A percentile compares a stretch with the other conserved stretches of the same genome.
Evolutionary conservation across 2,329 filamentous ascomycete genomes (phyloP).

Genomic region (Arthrobotrys sphaeroides): DNA sequence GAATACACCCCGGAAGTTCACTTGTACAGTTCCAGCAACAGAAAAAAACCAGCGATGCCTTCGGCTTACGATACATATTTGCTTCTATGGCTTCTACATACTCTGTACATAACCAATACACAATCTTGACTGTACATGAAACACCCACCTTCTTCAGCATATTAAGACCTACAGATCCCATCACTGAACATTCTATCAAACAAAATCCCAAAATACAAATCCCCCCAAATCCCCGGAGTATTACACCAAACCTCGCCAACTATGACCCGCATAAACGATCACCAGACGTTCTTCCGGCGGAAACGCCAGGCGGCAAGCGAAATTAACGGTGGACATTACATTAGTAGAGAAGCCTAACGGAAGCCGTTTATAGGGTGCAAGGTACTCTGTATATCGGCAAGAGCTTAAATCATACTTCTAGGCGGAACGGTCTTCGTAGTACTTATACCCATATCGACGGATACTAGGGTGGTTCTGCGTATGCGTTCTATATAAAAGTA

Average conservation of each 20-base stretch:
- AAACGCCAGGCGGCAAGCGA: not conserved
- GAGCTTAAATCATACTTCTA: too few relatives aligned
- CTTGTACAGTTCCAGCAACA: not conserved
- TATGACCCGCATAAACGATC: not conserved
- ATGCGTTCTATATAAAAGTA: too few relatives aligned
- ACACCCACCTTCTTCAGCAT: not conserved
- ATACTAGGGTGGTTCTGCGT: too few relatives aligned
- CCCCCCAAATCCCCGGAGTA: not conserved
- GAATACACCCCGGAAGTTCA: not conserved
- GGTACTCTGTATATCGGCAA: too few relatives aligned
- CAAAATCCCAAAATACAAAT: not conserved
- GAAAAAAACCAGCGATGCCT: not conserved
- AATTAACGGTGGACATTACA: not conserved
- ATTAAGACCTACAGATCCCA: not conserved
- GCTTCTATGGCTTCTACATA: not conserved
- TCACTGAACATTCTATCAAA: not conserved
- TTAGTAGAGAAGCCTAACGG: not conserved
- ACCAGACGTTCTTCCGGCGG: not conserved
- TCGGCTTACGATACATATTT: not conserved
- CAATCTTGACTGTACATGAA: not conserved
- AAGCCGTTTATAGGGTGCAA: too few relatives aligned
- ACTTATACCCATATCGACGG: too few relatives aligned
- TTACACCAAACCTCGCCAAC: not conserved
- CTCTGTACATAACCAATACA: constrained; percentile 9
- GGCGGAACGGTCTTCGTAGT: too few relatives aligned